Base-by-base conservation (phyloP, 441 rosid species). In the Populus hybrid region DNA sequence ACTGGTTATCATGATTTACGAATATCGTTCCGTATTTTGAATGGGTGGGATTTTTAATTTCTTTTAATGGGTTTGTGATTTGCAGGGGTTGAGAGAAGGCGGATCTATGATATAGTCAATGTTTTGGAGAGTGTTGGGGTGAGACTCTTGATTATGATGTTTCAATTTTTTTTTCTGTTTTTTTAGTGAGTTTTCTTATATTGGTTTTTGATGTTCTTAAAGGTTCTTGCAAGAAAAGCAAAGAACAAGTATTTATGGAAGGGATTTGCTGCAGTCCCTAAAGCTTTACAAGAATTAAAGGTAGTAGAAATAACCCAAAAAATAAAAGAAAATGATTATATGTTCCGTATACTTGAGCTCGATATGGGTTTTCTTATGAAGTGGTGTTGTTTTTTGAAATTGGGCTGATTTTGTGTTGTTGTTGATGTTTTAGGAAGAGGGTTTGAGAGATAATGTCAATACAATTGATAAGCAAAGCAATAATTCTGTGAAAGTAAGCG, bases 211-310 rank as follows among this genome's bases (percentile, higher is more conserved):
- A 42, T 42, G 64, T 20, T 12, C n/a, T 16, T 31, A 26, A 1
- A 94, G 99, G 97, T 93, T 86, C 90, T 93, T 28, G 76, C 87
- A 8, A 92, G 89, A 81, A 93, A 81, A 74, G 99, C 94, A 0
- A 95, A 95, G 82, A 95, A 95, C 78, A 90, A 88, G 77, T 95
- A 95, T 76, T 88, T 91, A 2, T 93, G 99, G 98, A 95, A 88
- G 82, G 99, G 99, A 2, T 92, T 93, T 76, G 83, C 78, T 1
- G 99, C 96, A 75, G 92, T 95, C 76, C 96, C 95, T 21, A 79
- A 71, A 42, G 93, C 98, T 31, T 77, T 95, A 26, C 83, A 88
- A 53, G 88, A 86, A 82, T 82, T 93, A 2, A 89, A 90, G 89
- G 98, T 92, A 26, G 26, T 26, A 26, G 26, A 26, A 26, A 26